Base-by-base conservation (phyloP, 1,139 yeast species). In the Kodamaea sp. region DNA sequence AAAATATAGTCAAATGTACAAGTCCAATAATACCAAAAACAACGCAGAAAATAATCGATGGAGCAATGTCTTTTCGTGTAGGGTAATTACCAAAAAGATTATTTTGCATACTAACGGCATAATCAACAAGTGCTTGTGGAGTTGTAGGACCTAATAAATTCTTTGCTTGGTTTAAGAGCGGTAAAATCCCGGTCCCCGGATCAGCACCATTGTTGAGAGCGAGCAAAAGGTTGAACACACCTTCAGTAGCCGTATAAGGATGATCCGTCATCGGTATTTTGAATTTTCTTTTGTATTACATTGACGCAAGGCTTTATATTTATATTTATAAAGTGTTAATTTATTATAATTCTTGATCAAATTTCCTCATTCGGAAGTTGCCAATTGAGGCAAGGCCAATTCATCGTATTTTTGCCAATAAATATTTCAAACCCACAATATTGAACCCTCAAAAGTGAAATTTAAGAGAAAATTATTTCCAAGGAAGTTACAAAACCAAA, bases 71-170 rank as follows among this genome's bases (percentile, higher is more conserved):
- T 11, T 50, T 52, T 9, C 41, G 35, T n/a, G 52, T 53, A 3
- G 92, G 89, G 56, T 82, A 84, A 28, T 75, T 79, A 7, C 94
- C 94, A 62, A 83, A 82, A 32, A 78, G 58, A 7, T 76, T 73
- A 37, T 73, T 75, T 49, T 81, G 78, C 4, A 61, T 44, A 9
- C 61, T 60, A 3, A 63, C 48, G 2, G 70, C 66, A 39, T 68
- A 69, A 1, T 58, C 46, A 8, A 67, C 46, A 24, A 79, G 48
- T 0, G 49, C 57, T 1, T 40, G 42, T 1, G 83, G 81, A 15
- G 77, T 55, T 1, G 48, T 42, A 2, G 52, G 40, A 8, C 69
- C 70, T 15, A 59, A 20, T 29, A 59, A 36, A 34, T 53, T 52
- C 25, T 51, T 47, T 20, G 67, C 60, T 43, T 63, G 62, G 2